Evolutionary conservation across 305 asterid genomes (phyloP), one percentile per base, ranked within the genome.

Genomic region (Lippia alba): DNA sequence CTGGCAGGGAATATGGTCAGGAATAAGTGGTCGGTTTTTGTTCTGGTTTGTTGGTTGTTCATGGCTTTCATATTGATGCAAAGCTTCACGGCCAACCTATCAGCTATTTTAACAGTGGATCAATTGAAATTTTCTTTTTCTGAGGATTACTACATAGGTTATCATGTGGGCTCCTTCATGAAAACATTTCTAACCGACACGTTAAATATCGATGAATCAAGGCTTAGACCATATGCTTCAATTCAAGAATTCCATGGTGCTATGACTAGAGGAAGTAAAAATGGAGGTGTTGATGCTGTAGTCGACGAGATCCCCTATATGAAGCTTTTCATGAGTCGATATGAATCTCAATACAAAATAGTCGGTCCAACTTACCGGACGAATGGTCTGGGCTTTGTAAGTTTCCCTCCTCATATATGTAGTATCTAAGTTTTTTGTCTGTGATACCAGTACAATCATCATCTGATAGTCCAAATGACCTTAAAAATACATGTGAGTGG

Each of bases 21-120:
- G 0, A 87, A 73, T 73, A 80, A 66, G 11, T 81, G 86, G 89
- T 87, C 91, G 0, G 66, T 81, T 40, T 75, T 87, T 44, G 86
- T 85, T 56, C 56, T 86, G 20, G 72, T 85, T 10, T 74, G 76
- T 15, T 86, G 90, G 95, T 33, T 86, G 70, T 83, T 76, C 76
- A 84, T 81, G 90, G 84, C 90, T 10, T 84, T 74, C 78, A 71
- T 84, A 67, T 76, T 84, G 18, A 83, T 84, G 92, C 90, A 83
- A 73, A 89, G 91, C 66, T 84, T 78, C 75, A 83, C 96, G 0
- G 91, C 87, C 4, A 86, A 83, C 68, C 66, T 89, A 51, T 83
- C 87, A 1, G 84, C 89, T 24, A 86, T 86, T 66, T 63, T 88
- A 18, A 86, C 95, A 0, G 78, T 84, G n/a, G 90, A 88, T 75